Conservation (phyloP, 176 grass and related monocot genomes). For the Eragrostis nindensis region DNA sequence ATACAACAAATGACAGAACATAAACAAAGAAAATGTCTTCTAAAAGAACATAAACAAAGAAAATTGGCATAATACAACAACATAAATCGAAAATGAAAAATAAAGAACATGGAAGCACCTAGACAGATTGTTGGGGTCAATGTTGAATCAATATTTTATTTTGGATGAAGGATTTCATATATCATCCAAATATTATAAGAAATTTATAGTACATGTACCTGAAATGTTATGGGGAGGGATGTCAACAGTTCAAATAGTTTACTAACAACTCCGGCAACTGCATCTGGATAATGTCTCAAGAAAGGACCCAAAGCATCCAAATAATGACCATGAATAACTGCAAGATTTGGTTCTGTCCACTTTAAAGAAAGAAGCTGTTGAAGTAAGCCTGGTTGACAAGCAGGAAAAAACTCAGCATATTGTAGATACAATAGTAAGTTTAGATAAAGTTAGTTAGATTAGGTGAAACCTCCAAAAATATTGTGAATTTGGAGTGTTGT, state of each 20-base stretch:
- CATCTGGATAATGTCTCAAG: constrained; percentile 86
- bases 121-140: constrained; percentile 3
- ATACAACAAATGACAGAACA: constrained; percentile 32
- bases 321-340: constrained; percentile 81
- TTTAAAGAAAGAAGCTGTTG: constrained; percentile 87
- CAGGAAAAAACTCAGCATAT: constrained; percentile 40
- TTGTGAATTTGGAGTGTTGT: constrained; percentile 67
- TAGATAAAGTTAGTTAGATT: constrained; percentile 38
- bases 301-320: constrained; percentile 88
- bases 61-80: constrained; percentile 22
- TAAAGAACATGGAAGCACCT: constrained; percentile 23
- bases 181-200: not conserved
- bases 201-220: constrained; percentile 52
- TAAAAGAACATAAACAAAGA: no score
- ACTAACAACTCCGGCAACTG: constrained; percentile 83
- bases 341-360: constrained; percentile 80
- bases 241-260: constrained; percentile 97
- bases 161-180: constrained; percentile 11
- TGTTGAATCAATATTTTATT: constrained; percentile 4
- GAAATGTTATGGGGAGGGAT: constrained; percentile 76
- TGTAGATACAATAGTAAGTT: constrained; percentile 22
- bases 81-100: constrained; percentile 15
- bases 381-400: constrained; percentile 75
- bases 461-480: constrained; percentile 74
- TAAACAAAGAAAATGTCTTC: no score